These are phyloP conservation scores for Nosema granulosis DNA, from an alignment of 371 early-diverging fungal genomes.

Conservation along the genomic window DNA sequence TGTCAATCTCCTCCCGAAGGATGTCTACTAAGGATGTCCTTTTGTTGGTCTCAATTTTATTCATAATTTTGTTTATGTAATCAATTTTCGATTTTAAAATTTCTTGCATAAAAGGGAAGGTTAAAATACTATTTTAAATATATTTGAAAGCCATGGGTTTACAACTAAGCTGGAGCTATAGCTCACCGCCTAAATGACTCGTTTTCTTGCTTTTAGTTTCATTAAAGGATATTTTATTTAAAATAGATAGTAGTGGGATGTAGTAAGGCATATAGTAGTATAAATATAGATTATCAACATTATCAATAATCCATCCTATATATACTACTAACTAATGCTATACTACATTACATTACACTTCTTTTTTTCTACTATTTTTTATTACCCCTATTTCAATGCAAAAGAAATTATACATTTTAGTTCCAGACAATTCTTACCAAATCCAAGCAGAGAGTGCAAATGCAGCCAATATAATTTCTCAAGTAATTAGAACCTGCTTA, in stretches of 20 bases:
- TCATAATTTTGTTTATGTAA: constrained; percentile 59
- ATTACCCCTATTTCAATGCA: constrained; percentile 5
- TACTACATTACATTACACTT: too few relatives aligned
- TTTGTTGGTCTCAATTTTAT: constrained; percentile 56
- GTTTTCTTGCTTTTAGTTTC: too few relatives aligned
- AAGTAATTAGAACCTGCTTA: constrained; percentile 94
- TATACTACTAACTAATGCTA: too few relatives aligned
- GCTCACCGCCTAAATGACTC: too few relatives aligned
- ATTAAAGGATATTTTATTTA: too few relatives aligned
- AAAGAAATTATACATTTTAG: constrained; percentile 54
- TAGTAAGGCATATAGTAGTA: too few relatives aligned
- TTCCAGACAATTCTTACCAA: constrained; percentile 44
- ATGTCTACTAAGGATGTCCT: constrained; percentile 58
- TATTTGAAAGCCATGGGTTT: too few relatives aligned
- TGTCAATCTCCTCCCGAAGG: constrained; percentile 65
- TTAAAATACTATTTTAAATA: too few relatives aligned
- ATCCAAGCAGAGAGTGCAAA: constrained; percentile 53
- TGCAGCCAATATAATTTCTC: constrained; percentile 72
- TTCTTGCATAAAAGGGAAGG: constrained; percentile 31
- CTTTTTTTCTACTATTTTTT: not conserved
- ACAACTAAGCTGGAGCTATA: too few relatives aligned
- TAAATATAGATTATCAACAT: too few relatives aligned
- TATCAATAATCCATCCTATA: too few relatives aligned
- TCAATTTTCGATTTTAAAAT: constrained; percentile 62
- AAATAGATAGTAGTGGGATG: too few relatives aligned